Percentiles rank a stretch among this genome's conserved stretches.
These are phyloP conservation scores for Fusarium xylarioides DNA, from an alignment of 2,329 filamentous ascomycete species.

Conservation along the genomic window DNA sequence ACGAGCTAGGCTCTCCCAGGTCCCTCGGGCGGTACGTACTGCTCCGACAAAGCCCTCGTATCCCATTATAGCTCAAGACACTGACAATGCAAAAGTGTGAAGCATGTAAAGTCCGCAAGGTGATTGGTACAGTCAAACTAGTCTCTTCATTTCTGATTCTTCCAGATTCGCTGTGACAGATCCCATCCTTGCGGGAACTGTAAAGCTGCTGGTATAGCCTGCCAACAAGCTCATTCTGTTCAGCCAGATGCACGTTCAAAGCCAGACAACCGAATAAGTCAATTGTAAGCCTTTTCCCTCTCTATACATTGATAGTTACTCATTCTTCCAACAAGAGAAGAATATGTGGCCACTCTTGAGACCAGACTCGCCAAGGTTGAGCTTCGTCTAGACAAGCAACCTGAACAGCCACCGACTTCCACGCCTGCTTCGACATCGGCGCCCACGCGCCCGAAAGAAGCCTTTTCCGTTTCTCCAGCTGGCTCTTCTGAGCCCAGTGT, in stretches of 20 bases:
- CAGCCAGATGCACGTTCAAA: constrained; percentile 15
- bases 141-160: neutral
- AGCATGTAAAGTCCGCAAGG: constrained; percentile 32
- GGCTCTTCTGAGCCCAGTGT: neutral
- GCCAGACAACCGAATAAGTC: constrained; percentile 18
- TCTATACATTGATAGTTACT: accelerated
- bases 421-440: neutral
- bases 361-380: constrained; percentile 23
- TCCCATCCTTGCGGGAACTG: constrained; percentile 26
- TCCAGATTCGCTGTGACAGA: constrained; percentile 28
- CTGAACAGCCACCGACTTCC: neutral
- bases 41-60: neutral
- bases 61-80: neutral
- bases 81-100: constrained; percentile 24
- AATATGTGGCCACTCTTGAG: constrained; percentile 19
- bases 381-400: neutral
- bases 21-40: constrained; percentile 28
- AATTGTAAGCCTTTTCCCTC: neutral
- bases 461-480: neutral
- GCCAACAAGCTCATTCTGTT: constrained; percentile 15
- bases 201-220: constrained; percentile 21
- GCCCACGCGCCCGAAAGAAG: neutral
- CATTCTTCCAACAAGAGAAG: neutral
- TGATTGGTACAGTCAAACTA: neutral
- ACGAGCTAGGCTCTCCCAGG: constrained; percentile 16